Base-by-base conservation (phyloP, 208 protist species). In the Tetramitus jugosus region DNA sequence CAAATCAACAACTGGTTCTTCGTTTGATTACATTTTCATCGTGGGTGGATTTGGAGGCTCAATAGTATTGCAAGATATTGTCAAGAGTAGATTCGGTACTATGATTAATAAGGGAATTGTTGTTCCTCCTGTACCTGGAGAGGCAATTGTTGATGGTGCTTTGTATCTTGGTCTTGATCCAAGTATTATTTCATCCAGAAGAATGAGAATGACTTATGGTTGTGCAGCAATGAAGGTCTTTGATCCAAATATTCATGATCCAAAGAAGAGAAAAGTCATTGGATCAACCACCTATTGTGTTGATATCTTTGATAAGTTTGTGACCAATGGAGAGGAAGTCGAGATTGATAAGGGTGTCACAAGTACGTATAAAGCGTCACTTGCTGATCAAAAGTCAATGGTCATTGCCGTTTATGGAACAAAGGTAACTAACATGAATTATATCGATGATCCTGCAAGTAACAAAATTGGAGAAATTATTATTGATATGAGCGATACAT, bases 181-280 rank as follows among this genome's bases (percentile, higher is more conserved):
- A 33, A 29, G 3, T 3, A 10, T 69, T 6, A 69, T 69, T 29
- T 31, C 1, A 42, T 40, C 62, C 23, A 42, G 62, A 46, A 69
- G 7, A 43, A 69, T 69, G 62, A 69, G 62, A 69, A 42, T 8
- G 26, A 46, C 62, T 8, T 69, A 69, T 69, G 62, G 62, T 26
- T 33, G 42, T 42, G 29, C 17, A 46, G 40, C 2, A 14, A 4
- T 46, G 1, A 20, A 43, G 29, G 7, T 14, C 6, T 62, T 62
- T 62, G 56, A 62, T 31, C 56, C 56, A 33, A 23, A 62, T 31
- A 62, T 31, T 10, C 56, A 62, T 31, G 17, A 62, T 7, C 10
- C 17, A 10, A 23, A 62, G 29, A 62, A 62, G 4, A 62, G n/a
- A 31, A 62, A n/a, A 7, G 3, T 6, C 3, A 4, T 49, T 49